Evolutionary conservation across 2,329 filamentous ascomycete species (phyloP).

Genomic region (Sphaceloma murrayae): DNA sequence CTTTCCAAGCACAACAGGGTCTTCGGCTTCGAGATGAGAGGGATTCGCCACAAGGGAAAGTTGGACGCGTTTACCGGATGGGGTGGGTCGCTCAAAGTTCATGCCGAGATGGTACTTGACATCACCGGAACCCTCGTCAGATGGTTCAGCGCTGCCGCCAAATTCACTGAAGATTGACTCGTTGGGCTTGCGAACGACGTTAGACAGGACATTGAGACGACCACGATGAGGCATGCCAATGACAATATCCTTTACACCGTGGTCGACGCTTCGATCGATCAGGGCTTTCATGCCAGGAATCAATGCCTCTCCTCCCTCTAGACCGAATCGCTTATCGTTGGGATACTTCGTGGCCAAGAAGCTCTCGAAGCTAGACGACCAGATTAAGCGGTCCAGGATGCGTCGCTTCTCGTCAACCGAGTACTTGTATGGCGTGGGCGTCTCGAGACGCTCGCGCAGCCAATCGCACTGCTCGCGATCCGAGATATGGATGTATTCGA

Average conservation of each 20-base stretch:
- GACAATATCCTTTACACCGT: conserved; percentile 97
- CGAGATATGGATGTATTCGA: conserved; percentile 98
- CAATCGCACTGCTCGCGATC: conserved; percentile 97
- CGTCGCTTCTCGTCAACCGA: conserved; percentile 96
- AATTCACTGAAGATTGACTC: conserved; percentile 99
- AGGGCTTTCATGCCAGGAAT: conserved; percentile 99
- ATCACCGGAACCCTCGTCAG: conserved; percentile 93
- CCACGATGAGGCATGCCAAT: conserved; percentile 99
- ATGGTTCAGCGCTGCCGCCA: conserved; percentile 72
- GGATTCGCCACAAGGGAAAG: conserved; percentile 96
- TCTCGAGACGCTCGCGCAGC: conserved; percentile 89
- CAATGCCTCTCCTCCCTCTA: conserved; percentile 92
- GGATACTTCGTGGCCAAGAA: conserved; percentile 97
- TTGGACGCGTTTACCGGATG: conserved; percentile 98
- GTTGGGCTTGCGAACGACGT: conserved; percentile 97
- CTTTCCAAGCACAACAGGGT: conserved; percentile 95
- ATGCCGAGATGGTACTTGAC: conserved; percentile 99
- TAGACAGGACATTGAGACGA: conserved; percentile 93
- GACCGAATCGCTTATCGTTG: conserved; percentile 98
- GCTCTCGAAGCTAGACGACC: conserved; percentile 93
- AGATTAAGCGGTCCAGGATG: conserved; percentile 94
- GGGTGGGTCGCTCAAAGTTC: conserved; percentile 98
- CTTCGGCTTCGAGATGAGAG: conserved; percentile 94
- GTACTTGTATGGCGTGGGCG: conserved; percentile 92
- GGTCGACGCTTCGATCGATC: conserved; percentile 96